Conservation (phyloP, 345 rosid species). For the Melaleuca alternifolia region DNA sequence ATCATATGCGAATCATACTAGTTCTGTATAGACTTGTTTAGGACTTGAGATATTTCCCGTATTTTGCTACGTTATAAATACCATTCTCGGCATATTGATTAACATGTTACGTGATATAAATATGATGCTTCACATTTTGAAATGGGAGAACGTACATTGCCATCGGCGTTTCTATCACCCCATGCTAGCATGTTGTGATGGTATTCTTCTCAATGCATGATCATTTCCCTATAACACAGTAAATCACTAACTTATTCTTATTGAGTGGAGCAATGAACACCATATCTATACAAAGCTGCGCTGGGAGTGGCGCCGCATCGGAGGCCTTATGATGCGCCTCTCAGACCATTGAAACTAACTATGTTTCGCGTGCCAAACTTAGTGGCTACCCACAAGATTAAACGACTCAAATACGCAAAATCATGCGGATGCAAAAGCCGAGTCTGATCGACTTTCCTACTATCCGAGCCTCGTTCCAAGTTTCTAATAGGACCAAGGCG, state of each 20-base stretch:
- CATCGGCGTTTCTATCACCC: not conserved
- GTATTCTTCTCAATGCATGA: not conserved
- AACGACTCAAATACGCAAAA: not conserved
- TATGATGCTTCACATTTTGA: not conserved
- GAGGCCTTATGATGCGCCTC: not conserved
- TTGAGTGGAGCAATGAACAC: not conserved
- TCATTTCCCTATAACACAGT: not conserved
- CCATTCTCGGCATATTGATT: fast-evolving
- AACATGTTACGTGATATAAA: not conserved
- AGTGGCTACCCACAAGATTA: not conserved
- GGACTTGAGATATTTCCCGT: too few species aligned
- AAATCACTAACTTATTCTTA: not conserved
- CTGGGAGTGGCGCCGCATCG: not conserved
- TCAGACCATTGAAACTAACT: not conserved
- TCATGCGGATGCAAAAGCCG: not conserved
- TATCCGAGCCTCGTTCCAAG: not conserved
- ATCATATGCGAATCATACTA: too few species aligned
- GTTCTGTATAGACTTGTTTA: too few species aligned
- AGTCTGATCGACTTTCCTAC: not conserved
- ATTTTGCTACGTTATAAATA: too few species aligned
- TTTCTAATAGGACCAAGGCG: not conserved
- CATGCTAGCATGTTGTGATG: not conserved
- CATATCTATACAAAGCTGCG: not conserved
- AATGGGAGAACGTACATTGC: not conserved
- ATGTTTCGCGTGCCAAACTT: not conserved